Evolutionary conservation across 2,329 filamentous ascomycete species (phyloP).

Genomic region (Orbilia brochopaga): DNA sequence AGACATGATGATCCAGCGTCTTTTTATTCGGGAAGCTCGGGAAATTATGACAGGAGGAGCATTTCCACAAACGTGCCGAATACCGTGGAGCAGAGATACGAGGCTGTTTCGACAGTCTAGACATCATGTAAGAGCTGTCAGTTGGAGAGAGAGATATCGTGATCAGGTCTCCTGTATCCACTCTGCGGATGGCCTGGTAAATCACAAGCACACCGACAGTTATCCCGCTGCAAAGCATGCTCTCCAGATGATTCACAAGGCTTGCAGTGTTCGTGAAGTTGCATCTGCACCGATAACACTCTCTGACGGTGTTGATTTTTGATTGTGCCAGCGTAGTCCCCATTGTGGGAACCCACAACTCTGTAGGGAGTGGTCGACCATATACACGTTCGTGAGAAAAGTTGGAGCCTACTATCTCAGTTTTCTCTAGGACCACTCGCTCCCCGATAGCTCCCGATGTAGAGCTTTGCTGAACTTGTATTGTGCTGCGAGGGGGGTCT

Average conservation of each 20-base stretch:
- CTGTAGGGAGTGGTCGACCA: too few species aligned
- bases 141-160: neutral
- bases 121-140: neutral
- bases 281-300: neutral
- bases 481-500: too few species aligned
- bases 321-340: too few species aligned
- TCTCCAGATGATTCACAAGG: conserved; percentile 2
- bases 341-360: too few species aligned
- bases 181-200: neutral
- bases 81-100: neutral
- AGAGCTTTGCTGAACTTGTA: too few species aligned
- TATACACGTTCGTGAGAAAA: too few species aligned
- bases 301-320: neutral
- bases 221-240: neutral
- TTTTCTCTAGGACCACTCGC: too few species aligned
- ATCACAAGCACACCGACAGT: neutral
- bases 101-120: neutral
- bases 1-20: too few species aligned
- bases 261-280: neutral
- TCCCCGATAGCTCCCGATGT: too few species aligned
- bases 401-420: too few species aligned
- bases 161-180: conserved; percentile 4
- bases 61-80: neutral
- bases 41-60: too few species aligned
- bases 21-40: too few species aligned